These are phyloP conservation scores for Tricholoma matsutake DNA, from an alignment of 768 basidiomycete genomes.

Conservation along the genomic window DNA sequence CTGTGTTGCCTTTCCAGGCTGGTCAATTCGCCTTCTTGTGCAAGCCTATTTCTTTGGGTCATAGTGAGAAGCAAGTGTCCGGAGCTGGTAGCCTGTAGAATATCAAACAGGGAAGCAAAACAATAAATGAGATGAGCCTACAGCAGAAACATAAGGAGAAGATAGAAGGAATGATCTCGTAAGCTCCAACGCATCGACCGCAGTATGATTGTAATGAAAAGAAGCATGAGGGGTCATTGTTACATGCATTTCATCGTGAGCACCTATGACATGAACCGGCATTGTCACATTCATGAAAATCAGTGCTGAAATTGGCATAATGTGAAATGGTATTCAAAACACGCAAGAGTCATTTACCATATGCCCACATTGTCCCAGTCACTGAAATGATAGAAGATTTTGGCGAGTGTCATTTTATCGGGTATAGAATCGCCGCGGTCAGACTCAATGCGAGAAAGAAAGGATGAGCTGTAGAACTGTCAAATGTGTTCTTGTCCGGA, in stretches of 20 bases:
- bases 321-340: neutral
- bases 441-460: conserved; percentile 32
- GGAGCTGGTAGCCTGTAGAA: conserved; percentile 30
- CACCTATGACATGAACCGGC: conserved; percentile 35
- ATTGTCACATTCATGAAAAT: conserved; percentile 38
- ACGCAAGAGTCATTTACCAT: conserved; percentile 20
- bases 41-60: conserved; percentile 29
- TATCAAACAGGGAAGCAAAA: conserved; percentile 1
- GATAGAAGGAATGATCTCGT: conserved; percentile 38
- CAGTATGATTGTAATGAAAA: conserved; percentile 42
- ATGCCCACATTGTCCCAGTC: conserved; percentile 38
- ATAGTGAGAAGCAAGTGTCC: conserved; percentile 28
- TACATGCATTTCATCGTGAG: neutral
- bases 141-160: conserved; percentile 33
- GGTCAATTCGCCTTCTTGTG: conserved; percentile 29
- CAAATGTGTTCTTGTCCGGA: conserved; percentile 29
- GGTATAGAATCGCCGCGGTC: conserved; percentile 37
- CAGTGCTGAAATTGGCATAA: conserved; percentile 18
- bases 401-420: conserved; percentile 28
- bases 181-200: conserved; percentile 49
- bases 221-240: neutral
- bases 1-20: conserved; percentile 34
- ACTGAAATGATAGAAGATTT: conserved; percentile 32
- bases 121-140: conserved; percentile 5
- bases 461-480: conserved; percentile 14